Evolutionary conservation across 2,329 filamentous ascomycete genomes (phyloP).

Genomic region (Sarocladium strictum): DNA sequence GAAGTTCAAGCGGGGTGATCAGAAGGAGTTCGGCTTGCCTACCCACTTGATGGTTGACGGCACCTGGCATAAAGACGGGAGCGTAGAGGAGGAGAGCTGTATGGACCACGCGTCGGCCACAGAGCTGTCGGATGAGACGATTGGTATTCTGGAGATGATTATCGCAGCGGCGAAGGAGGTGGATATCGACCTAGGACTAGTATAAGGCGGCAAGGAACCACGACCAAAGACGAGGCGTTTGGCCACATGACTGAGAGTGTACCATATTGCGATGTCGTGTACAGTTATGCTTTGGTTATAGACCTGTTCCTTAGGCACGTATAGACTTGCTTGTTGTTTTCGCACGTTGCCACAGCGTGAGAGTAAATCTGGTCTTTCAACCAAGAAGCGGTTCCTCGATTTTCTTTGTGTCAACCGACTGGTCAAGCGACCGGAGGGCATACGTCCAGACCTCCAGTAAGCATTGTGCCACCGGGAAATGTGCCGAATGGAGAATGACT

Average conservation of each 20-base stretch:
- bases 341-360: no score
- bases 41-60: conserved; percentile 34
- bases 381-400: no score
- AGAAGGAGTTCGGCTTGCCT: conserved; percentile 27
- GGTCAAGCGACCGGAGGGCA: no score
- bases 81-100: conserved; percentile 30
- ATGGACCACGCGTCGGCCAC: conserved; percentile 20
- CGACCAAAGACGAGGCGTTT: background rate
- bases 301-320: no score
- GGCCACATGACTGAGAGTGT: no score
- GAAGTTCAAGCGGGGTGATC: conserved; percentile 30
- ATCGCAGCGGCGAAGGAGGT: background rate
- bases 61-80: conserved; percentile 27
- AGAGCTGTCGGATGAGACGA: background rate
- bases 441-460: no score
- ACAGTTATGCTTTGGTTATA: no score
- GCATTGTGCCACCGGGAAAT: background rate
- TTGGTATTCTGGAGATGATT: background rate
- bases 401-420: no score
- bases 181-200: background rate
- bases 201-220: background rate
- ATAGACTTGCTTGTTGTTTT: no score
- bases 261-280: no score
- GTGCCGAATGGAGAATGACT: background rate
- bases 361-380: no score